Evolutionary conservation across 495 filamentous ascomycete genomes (phyloP), one percentile per base, ranked within the genome.

Genomic region (Aspergillus haitiensis): DNA sequence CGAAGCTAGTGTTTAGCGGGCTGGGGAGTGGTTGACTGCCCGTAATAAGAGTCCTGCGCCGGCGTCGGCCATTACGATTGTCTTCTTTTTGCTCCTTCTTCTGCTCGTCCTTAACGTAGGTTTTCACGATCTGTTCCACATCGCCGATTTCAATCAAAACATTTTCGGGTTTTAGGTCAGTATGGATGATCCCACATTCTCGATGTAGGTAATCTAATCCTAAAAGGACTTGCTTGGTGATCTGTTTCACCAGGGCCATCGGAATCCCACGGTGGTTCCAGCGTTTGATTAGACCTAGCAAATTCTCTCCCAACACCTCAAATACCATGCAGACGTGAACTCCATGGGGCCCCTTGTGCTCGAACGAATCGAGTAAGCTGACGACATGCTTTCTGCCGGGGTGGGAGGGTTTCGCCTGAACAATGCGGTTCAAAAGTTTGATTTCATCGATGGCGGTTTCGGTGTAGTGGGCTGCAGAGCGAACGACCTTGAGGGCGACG

Each of bases 321-420:
- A 98, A 98, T 6, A 98, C 94, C 93, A 98, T 98, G 80, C 94
- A 98, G 50, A 98, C 92, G 68, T 98, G 94, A 34, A 90, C 86
- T 40, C 94, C 94, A 72, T 98, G 93, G 12, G 93, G 94, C 6
- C 94, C 94, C 74, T 95, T 96, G 75, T 98, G 94, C 65, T 97
- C 95, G 70, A 98, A 98, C 4, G 91, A 96, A 72, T 98, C 94
- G 58, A 98, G 79, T 16, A 98, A 81, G 71, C 92, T 96, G 64
- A 98, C 94, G 53, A 98, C 93, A 68, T 98, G 92, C 66, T 88
- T 88, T 64, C 92, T 87, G 61, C 94, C 94, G 7, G 94, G 95
- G 71, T 98, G 94, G 52, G 89, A 84, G 3, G 89, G 91, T 59
- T 97, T 98, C 36, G 95, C 94, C 66, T 93, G 85, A 33, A 98